Base-by-base conservation (phyloP, 2,329 filamentous ascomycete genomes). In the Colletotrichum sp. region DNA sequence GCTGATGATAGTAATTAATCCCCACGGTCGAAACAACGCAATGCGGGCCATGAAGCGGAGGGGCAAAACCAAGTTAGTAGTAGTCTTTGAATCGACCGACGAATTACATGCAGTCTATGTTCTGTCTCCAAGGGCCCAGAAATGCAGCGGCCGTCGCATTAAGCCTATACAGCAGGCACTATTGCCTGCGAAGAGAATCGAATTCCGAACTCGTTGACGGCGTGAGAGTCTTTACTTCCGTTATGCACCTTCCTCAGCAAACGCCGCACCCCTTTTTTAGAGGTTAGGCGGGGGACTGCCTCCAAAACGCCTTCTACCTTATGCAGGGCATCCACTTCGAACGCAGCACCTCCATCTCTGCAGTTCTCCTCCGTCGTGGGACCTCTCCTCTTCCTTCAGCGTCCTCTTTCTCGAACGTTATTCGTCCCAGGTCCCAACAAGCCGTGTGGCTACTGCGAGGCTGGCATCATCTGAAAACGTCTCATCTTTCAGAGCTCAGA, bases 401-500 rank as follows among this genome's bases (percentile, higher is more conserved):
- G 49, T 49, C n/a, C n/a, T 13, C 16, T 36, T 24, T 32, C 18
- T 49, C 13, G 16, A 15, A 18, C 34, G 32, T 44, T 16, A 26
- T 49, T 30, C 16, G 32, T n/a, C 21, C 16, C 18, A 28, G 26
- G 36, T 15, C 55, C 21, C 26, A 21, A 21, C 30, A 26, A 30
- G 39, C 32, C n/a, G 30, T 24, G 21, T 52, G 34, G 28, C 71
- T 28, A 55, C 60, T 7, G 24, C 32, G 21, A 36, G 65, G 60
- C 59, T 21, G 10, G 18, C 21, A 39, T 65, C 6, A 16, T 52
- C 39, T 16, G n/a, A 52, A 7, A 28, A 39, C 12, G 21, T 30
- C n/a, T 36, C 39, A 26, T n/a, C 18, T 39, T 57, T 79, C 80
- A 89, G 68, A 92, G 87, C 83, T 91, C 90, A 39, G 90, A 90